Base-by-base conservation (phyloP, 768 basidiomycete species). In the Panaeolus cyanescens region DNA sequence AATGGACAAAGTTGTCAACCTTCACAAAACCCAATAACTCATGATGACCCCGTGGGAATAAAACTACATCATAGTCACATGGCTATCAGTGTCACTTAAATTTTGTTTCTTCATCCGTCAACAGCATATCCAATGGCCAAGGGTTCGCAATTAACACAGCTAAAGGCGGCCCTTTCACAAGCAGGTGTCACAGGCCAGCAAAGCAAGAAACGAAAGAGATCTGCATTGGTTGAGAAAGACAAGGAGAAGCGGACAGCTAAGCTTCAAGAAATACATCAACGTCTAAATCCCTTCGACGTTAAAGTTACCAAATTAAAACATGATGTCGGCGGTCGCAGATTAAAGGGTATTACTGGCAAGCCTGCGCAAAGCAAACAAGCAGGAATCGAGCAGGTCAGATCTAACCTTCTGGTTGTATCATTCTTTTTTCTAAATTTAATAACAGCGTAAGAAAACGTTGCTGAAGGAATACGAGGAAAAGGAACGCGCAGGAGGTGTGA, bases 301-400 rank as follows among this genome's bases (percentile, higher is more conserved):
- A 92, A 95, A 66, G 91, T 95, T 70, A 96, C 92, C 7, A 93
- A 91, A 73, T 82, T 93, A 39, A 96, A 95, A 78, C 93, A 96
- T 72, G 91, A 95, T 75, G 93, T 97, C 19, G 95, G 93, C 4
- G 95, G 96, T 2, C 77, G 95, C 45, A 92, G 87, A 67, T 75
- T 96, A 28, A 94, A 93, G 67, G 96, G 95, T 39, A 83, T 88
- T 0, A 80, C 77, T 7, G 96, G 96, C 17, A 85, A 85, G 64
- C 96, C 96, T 54, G 91, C 93, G 5, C 85, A 89, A 71, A 93
- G 91, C 72, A 94, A 95, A 71, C 91, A 94, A 70, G 91, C 90
- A 54, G 96, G 95, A 13, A 80, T 98, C 59, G 93, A 97, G 68
- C 87, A 92, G 81, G 95, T 94, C 74, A 15, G 17, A 55, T 53